Base-by-base conservation (phyloP, 352 stramenopile species). In the Pythium myriotylum region DNA sequence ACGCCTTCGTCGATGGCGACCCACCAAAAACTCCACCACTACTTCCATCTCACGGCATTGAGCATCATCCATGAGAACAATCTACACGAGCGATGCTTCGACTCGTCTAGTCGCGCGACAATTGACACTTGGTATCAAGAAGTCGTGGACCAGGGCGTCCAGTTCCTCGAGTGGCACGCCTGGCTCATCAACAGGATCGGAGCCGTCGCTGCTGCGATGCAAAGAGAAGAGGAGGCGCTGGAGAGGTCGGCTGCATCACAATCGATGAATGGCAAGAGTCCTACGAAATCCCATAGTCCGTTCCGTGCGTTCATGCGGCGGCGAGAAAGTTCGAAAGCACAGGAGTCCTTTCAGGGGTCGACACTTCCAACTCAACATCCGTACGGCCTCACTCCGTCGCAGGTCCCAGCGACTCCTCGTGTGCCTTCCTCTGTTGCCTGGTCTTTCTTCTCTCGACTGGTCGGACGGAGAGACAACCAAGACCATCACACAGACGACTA, bases 51-150 rank as follows among this genome's bases (percentile, higher is more conserved):
- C 47, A 92, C 86, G 4, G 86, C 86, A 20, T 71, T 88, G 29
- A 93, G 86, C 54, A 94, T 95, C 54, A 92, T 95, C 45, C 80
- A 94, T 65, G 84, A 95, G 59, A 92, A 93, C 71, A 74, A 84
- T 52, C 72, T 92, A 42, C 81, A 90, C 50, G 85, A 94, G 47
- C 72, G 77, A 29, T 92, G 80, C 57, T 91, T 94, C 52, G 73
- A 75, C 58, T 90, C 84, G 19, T 95, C 86, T 1, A 94, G 84
- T 50, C 83, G 86, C n/a, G 73, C 86, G 29, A 91, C 81, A 16
- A 90, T 94, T 60, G 81, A 94, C 50, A 75, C 78, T 68, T 95
- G 86, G 86, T 94, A 94, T 53, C 83, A 81, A 40, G 81, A 95
- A 62, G 76, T 91, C 41, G 63, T 91, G 24, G 70, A 77, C 8